Percentiles rank a stretch among this genome's conserved stretches.
Conservation (phyloP, 129 eudicot species). For the Erigeron canadensis region DNA sequence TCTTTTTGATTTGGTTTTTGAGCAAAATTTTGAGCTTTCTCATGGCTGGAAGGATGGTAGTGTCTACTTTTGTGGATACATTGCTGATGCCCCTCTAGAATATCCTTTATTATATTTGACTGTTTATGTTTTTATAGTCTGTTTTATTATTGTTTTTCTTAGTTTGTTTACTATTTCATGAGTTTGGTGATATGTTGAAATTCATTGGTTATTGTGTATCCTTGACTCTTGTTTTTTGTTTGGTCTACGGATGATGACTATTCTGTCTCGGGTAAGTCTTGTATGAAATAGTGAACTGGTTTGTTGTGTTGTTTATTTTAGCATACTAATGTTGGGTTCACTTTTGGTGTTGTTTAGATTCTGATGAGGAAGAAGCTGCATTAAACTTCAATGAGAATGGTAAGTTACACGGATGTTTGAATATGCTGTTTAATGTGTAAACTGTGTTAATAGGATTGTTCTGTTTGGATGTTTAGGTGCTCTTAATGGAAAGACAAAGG, state of each 20-base stretch:
- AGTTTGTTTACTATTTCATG: not conserved
- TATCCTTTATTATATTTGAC: slow-evolving; percentile 26
- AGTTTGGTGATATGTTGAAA: not conserved
- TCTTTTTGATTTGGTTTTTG: slow-evolving; percentile 69
- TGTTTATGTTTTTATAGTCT: not conserved
- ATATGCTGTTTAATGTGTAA: not conserved
- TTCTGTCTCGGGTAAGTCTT: slow-evolving; percentile 29
- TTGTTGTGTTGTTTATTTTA: not conserved
- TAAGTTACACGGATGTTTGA: not conserved
- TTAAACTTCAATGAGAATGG: slow-evolving; percentile 27
- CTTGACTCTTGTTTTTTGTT: slow-evolving; percentile 32
- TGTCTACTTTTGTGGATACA: slow-evolving; percentile 66
- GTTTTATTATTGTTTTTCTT: not conserved
- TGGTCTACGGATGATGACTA: slow-evolving; percentile 20
- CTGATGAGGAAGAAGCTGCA: slow-evolving; percentile 36
- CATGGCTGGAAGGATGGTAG: slow-evolving; percentile 86
- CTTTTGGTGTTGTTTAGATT: slow-evolving; percentile 10
- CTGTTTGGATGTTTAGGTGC: slow-evolving; percentile 5
- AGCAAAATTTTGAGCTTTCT: slow-evolving; percentile 70
- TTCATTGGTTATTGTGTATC: not conserved
- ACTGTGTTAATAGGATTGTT: not conserved
- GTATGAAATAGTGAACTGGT: not conserved
- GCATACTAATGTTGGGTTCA: not conserved
- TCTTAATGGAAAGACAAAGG: slow-evolving; percentile 32
- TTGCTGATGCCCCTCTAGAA: slow-evolving; percentile 36